These are phyloP conservation scores for Fagopyrum homotropicum DNA, from an alignment of 148 eudicot species.

Conservation along the genomic window DNA sequence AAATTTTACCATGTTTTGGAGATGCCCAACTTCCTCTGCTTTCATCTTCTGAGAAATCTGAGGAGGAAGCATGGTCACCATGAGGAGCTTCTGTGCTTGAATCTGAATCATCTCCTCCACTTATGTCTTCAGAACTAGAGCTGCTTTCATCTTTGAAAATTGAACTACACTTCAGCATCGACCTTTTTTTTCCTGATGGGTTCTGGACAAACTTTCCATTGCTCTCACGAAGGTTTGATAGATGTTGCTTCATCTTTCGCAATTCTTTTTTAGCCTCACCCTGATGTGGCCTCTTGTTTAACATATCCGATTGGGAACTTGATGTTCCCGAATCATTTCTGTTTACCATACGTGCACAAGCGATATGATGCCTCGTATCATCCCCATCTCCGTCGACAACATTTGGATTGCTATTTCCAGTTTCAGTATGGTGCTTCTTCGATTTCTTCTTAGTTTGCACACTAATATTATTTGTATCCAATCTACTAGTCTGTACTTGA, in stretches of 20 bases:
- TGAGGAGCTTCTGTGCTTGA: constrained; percentile 3
- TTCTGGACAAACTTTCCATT: neutral
- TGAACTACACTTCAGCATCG: constrained; percentile 1
- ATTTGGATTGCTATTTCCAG: neutral
- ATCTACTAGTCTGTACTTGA: neutral
- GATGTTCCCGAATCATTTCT: no score
- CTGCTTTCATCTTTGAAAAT: constrained; percentile 11
- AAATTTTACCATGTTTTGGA: neutral
- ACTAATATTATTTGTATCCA: no score
- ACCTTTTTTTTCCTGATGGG: neutral
- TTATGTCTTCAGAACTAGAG: neutral
- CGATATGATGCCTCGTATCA: neutral
- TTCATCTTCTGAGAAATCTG: constrained; percentile 7
- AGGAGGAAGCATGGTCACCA: constrained; percentile 5
- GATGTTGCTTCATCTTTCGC: neutral
- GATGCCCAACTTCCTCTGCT: constrained; percentile 9
- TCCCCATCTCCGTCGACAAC: constrained; percentile 9
- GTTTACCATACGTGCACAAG: no score
- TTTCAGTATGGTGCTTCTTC: no score
- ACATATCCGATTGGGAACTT: no score
- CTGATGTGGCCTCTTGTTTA: constrained; percentile 5
- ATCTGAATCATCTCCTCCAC: constrained; percentile 1
- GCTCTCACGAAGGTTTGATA: neutral
- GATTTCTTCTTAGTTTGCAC: no score
- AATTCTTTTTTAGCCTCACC: neutral